These are phyloP conservation scores for Testicularia cyperi DNA, from an alignment of 1,284 basidiomycete species.

Conservation along the genomic window DNA sequence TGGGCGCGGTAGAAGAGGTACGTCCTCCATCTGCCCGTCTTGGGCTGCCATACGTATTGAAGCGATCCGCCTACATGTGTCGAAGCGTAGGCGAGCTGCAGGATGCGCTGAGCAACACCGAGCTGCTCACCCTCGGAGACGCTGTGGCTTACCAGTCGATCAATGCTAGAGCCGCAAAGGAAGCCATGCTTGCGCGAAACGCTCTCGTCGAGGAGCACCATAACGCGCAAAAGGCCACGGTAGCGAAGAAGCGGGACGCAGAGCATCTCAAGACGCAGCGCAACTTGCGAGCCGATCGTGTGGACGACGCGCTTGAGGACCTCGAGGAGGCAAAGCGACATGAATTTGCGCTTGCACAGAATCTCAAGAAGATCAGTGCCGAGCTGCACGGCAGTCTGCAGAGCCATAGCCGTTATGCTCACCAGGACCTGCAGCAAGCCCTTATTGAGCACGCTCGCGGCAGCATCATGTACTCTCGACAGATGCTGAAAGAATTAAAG, in stretches of 20 bases:
- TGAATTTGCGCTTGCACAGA: constrained; percentile 31
- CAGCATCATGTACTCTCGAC: constrained; percentile 29
- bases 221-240: constrained; percentile 39
- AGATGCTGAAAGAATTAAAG: constrained; percentile 31
- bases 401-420: constrained; percentile 47
- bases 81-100: constrained; percentile 30
- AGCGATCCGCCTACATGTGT: constrained; percentile 24
- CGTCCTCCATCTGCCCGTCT: constrained; percentile 23
- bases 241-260: constrained; percentile 44
- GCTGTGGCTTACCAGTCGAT: constrained; percentile 50
- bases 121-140: constrained; percentile 41
- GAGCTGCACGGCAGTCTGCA: constrained; percentile 43
- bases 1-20: constrained; percentile 36
- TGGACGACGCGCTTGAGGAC: constrained; percentile 48
- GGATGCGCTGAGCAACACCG: constrained; percentile 29
- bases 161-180: constrained; percentile 50
- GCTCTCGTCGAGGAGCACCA: constrained; percentile 54
- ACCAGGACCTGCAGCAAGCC: constrained; percentile 48
- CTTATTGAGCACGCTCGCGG: constrained; percentile 45
- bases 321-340: constrained; percentile 49
- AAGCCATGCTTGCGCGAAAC: constrained; percentile 50
- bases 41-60: constrained; percentile 30
- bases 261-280: constrained; percentile 42
- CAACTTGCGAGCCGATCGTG: constrained; percentile 33
- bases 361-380: constrained; percentile 32